Percentiles rank a stretch among this genome's conserved stretches.
These are phyloP conservation scores for Clitopilus passeckerianus DNA, from an alignment of 768 basidiomycete genomes.

Conservation along the genomic window DNA sequence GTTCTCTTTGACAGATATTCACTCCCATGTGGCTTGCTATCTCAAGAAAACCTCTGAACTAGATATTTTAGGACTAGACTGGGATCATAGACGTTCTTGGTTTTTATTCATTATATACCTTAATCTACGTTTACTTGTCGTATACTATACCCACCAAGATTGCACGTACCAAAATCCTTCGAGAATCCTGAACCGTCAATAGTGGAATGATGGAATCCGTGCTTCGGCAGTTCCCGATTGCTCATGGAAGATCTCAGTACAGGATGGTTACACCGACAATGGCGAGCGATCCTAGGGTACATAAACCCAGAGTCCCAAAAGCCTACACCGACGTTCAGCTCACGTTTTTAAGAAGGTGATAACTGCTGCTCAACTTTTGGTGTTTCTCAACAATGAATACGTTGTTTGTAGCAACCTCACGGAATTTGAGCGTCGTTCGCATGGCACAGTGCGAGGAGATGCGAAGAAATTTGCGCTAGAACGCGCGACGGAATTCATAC, in stretches of 20 bases:
- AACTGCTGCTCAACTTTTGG: slow-evolving; percentile 3
- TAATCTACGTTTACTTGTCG: slow-evolving; percentile 8
- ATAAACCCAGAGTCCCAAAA: slow-evolving; percentile 62
- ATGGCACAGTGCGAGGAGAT: slow-evolving; percentile 59
- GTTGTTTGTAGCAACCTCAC: slow-evolving; percentile 32
- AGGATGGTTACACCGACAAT: slow-evolving; percentile 20
- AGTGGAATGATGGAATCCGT: slow-evolving; percentile 12
- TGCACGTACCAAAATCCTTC: slow-evolving; percentile 2
- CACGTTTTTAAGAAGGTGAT: slow-evolving; percentile 45
- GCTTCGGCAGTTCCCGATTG: slow-evolving; percentile 24
- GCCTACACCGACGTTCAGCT: slow-evolving; percentile 62
- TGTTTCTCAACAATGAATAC: slow-evolving; percentile 6
- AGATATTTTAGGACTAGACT: not conserved
- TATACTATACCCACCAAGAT: slow-evolving; percentile 8
- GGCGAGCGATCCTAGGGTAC: slow-evolving; percentile 58
- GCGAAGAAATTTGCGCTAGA: slow-evolving; percentile 68
- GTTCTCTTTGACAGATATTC: slow-evolving; percentile 52
- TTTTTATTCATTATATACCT: slow-evolving; percentile 10
- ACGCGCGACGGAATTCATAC: slow-evolving; percentile 56
- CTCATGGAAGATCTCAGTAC: slow-evolving; percentile 13
- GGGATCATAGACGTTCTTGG: slow-evolving; percentile 1
- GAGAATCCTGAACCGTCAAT: not conserved
- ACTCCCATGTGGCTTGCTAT: slow-evolving; percentile 84
- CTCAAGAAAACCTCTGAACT: slow-evolving; percentile 48
- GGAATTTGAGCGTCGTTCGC: slow-evolving; percentile 56